Evolutionary conservation across 768 basidiomycete species (phyloP), one percentile per base, ranked within the genome.

Genomic region (Kondoa malvinella): DNA sequence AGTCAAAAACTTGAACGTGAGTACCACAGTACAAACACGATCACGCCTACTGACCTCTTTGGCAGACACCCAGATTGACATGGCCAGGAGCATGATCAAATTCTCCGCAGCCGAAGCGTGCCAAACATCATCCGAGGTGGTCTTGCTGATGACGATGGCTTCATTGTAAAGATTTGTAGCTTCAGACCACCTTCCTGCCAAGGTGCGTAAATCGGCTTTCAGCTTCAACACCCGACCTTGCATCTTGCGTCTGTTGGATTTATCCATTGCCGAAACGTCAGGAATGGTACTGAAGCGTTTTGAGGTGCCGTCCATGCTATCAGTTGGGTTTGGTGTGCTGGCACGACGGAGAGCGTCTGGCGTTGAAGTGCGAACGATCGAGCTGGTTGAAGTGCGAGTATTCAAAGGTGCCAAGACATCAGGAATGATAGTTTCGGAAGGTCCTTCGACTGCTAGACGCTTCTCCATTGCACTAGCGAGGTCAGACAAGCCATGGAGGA

Each of bases 31-130:
- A 50, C 40, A 50, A 8, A 21, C 8, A 50, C 21, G 40, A 50
- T 21, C 40, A 21, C 50, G 31, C 56, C 27, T 4, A 67, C 68
- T 73, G 73, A 57, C 74, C 71, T 32, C 73, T 71, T 67, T 74
- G 73, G 31, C 74, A 67, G 8, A 69, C 67, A 57, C 76, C 76
- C 65, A 68, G 12, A 65, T 58, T 12, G 64, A 56, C 27, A 65
- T 65, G 1, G 34, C 30, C 34, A 65, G 68, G 1, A 65, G 32
- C 29, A 68, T 31, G 16, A 96, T 4, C 72, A 92, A 76, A 2
- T 90, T 89, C 78, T 99, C 95, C 58, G 89, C 79, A 0, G 86
- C 85, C 15, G 87, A 85, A 0, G 89, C 94, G 75, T 92, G 87
- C 94, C 94, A 99, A 30, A 87, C 80, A 27, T 82, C 77, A 76